Evolutionary conservation across 2,329 filamentous ascomycete species (phyloP), one percentile per base, ranked within the genome.

Genomic region (Cercospora janseana): DNA sequence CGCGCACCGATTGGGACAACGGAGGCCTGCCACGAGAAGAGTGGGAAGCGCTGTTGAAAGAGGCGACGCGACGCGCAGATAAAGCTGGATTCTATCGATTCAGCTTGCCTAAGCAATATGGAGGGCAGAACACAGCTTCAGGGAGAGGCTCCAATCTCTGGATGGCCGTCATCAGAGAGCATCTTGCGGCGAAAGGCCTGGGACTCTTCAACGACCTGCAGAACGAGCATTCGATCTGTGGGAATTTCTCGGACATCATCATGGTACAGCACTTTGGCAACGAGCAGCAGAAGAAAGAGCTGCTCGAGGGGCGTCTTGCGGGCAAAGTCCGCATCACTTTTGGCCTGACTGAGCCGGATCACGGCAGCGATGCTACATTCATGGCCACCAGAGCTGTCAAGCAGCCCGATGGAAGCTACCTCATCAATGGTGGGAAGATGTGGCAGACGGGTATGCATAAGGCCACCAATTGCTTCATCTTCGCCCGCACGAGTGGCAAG

Each of bases 381-480:
- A 82, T 83, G 79, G 75, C 72, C 16, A 84, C 81, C 0, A 69
- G 64, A 20, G 81, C 78, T 2, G 66, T 58, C 24, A 71, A 69
- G 18, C 71, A 74, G 57, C 72, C 60, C 3, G 69, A 74, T 40
- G 76, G 75, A 1, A 67, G 75, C 5, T 82, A 74, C 69, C 40
- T 77, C 57, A 75, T 84, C 58, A 78, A 77, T 38, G 81, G 81
- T 3, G 71, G 69, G 40, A 84, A 85, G 69, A 81, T 79, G 66
- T 85, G 81, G 81, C 81, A 84, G 70, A 83, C 79, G 1, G 80
- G 80, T 2, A 80, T 81, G 66, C 80, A 84, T 60, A 69, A 70
- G 51, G 80, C 79, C 15, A 83, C 80, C 2, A 80, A 84, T 65
- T 79, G 79, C 60, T 75, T 83, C 23, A 69, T 83, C 29, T 85